Conservation (phyloP, 805 yeast species). For the Candida fluviatilis region DNA sequence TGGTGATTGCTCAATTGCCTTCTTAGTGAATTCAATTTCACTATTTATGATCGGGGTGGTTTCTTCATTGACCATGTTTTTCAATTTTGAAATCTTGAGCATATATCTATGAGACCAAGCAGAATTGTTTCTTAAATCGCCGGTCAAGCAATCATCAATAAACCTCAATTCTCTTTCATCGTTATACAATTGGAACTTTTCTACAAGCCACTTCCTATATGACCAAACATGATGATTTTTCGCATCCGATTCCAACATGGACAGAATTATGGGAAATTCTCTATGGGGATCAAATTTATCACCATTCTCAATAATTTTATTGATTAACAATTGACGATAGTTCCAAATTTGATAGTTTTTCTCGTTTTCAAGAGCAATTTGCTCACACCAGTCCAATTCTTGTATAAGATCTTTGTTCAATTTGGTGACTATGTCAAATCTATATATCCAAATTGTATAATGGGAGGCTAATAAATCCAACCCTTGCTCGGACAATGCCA, state of each 20-base stretch:
- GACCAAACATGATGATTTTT: conserved; percentile 98
- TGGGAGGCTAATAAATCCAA: conserved; percentile 80
- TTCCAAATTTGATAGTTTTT: conserved; percentile 98
- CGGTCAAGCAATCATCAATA: conserved; percentile 42
- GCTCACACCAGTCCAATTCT: conserved; percentile 80
- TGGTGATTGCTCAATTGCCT: conserved; percentile 56
- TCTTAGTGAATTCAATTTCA: conserved; percentile 54
- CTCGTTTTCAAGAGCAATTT: conserved; percentile 67
- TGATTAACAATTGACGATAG: conserved; percentile 68
- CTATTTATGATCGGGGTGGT: conserved; percentile 17
- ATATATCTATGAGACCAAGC: conserved; percentile 90
- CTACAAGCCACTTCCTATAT: conserved; percentile 78
- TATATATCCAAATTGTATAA: conserved; percentile 82
- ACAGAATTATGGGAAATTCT: conserved; percentile 62
- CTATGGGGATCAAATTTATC: conserved; percentile 36
- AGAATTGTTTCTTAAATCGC: conserved; percentile 82
- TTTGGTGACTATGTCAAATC: conserved; percentile 47
- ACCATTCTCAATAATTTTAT: conserved; percentile 18
- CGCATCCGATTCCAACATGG: conserved; percentile 71
- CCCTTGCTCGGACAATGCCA: conserved; percentile 58
- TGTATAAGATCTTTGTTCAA: conserved; percentile 36
- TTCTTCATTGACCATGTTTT: conserved; percentile 11
- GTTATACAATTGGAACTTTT: conserved; percentile 45
- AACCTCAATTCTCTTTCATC: conserved; percentile 48
- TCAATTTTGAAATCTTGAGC: conserved; percentile 28